Conservation (phyloP, 2,329 filamentous ascomycete genomes). For the Diaporthe caulivora region DNA sequence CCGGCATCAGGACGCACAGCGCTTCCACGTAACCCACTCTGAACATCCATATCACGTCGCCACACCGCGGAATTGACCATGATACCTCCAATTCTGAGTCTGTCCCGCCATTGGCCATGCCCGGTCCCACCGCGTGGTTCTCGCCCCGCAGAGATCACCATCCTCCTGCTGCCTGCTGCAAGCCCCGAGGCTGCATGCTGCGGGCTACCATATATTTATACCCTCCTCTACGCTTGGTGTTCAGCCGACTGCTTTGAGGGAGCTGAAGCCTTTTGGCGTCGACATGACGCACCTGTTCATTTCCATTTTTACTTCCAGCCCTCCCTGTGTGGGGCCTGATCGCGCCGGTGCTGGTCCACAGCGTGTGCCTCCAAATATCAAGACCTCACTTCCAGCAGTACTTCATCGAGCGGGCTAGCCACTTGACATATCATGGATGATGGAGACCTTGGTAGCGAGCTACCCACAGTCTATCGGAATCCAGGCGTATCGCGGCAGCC, state of each 20-base stretch:
- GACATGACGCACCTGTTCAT: not conserved
- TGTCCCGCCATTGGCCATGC: not conserved
- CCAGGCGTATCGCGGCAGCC: not conserved
- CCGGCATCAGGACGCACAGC: not conserved
- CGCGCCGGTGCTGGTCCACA: not conserved
- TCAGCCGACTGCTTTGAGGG: not conserved
- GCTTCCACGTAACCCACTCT: not conserved
- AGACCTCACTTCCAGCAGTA: not conserved
- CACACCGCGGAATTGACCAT: not conserved
- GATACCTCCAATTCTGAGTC: not conserved
- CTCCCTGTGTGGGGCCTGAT: not conserved
- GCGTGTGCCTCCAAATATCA: not conserved
- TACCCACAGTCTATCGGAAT: not conserved
- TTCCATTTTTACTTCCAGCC: not conserved
- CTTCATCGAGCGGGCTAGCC: not conserved
- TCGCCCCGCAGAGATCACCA: not conserved
- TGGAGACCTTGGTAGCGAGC: not conserved
- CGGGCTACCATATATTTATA: not conserved
- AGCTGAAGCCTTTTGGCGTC: not conserved
- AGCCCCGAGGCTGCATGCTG: conserved; percentile 8
- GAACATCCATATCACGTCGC: not conserved
- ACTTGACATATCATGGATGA: not conserved
- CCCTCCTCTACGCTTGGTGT: not conserved
- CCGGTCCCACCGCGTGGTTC: not conserved
- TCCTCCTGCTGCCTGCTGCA: not conserved